phyloP scores from a whole-genome alignment of 371 early-diverging fungal species.

The Capniomyces stellatus region DNA sequence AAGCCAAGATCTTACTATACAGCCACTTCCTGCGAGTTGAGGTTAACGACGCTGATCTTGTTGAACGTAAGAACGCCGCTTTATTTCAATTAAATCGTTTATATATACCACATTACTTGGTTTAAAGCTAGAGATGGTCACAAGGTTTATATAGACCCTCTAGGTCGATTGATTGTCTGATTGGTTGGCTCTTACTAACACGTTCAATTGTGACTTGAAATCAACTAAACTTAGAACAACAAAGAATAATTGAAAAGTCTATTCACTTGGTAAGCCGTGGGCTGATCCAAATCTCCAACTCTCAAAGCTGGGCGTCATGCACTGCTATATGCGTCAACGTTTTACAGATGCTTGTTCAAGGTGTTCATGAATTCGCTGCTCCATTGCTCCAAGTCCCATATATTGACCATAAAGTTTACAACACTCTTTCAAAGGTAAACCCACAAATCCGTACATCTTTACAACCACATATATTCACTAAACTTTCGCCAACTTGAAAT shows the following conservation, averaged over 20 bases:
- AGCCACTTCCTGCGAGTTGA: slow-evolving; percentile 69
- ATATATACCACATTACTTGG: too few species aligned
- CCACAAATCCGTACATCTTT: too few species aligned
- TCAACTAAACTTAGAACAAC: slow-evolving; percentile 27
- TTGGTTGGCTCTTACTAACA: too few species aligned
- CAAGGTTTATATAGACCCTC: too few species aligned
- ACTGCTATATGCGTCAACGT: slow-evolving; percentile 15
- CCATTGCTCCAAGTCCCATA: slow-evolving; percentile 74
- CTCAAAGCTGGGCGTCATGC: slow-evolving; percentile 35
- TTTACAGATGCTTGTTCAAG: slow-evolving; percentile 57
- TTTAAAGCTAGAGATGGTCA: too few species aligned
- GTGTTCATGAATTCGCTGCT: slow-evolving; percentile 44
- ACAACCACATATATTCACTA: too few species aligned
- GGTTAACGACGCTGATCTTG: slow-evolving; percentile 32
- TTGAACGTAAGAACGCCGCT: slow-evolving; percentile 26
- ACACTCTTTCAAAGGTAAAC: slow-evolving; percentile 11
- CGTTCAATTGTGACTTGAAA: neutral
- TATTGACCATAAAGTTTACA: slow-evolving; percentile 29
- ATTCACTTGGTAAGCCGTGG: slow-evolving; percentile 54
- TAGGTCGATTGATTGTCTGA: too few species aligned
- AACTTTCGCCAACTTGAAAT: too few species aligned
- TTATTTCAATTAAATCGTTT: too few species aligned
- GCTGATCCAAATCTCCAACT: slow-evolving; percentile 67
- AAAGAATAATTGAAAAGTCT: slow-evolving; percentile 45
- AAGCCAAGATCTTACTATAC: slow-evolving; percentile 59